Base-by-base conservation (phyloP, 1,139 yeast genomes). In the Trichomonascaceae sp. region DNA sequence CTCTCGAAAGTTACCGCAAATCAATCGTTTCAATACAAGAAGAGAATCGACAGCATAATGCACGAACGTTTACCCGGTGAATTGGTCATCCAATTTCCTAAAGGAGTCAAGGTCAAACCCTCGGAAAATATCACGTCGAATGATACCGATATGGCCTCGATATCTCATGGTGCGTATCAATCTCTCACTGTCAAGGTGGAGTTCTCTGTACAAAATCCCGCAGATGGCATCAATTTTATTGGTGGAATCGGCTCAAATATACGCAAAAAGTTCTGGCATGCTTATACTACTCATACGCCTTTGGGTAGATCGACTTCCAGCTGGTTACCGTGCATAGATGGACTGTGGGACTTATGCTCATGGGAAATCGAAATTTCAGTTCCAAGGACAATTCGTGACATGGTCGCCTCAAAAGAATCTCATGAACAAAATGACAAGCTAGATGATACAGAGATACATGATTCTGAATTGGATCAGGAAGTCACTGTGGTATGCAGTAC, bases 281-380 rank as follows among this genome's bases (percentile, higher is more conserved):
- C 88, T 1, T 90, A 86, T 68, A 91, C 99, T 0, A 77, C 82
- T 1, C 91, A 93, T 65, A 77, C 88, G 2, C 91, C 89, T 27
- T 73, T 83, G 49, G 90, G 90, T 19, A 78, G 87, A 8, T 82
- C 95, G 13, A 87, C 98, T 0, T 87, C 96, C 1, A 85, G 90
- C 19, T 95, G 99, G 99, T 87, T 93, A 49, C 99, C 99, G 0
- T 95, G 99, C 66, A 78, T 93, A 4, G 98, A 95, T 62, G 88
- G 87, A 49, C 69, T 90, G 41, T 86, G 93, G 82, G 97, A 90
- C 62, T 81, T 90, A 57, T 85, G 87, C 49, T 87, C 97, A 0
- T 95, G 99, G 99, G 90, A 91, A 57, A 69, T 95, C 15, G 95
- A 89, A 63, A 75, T 95, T 15, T 82, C 84, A 57, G 82, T 89